Evolutionary conservation across 495 filamentous ascomycete species (phyloP).

Genomic region (Aspergillus cavernicola): DNA sequence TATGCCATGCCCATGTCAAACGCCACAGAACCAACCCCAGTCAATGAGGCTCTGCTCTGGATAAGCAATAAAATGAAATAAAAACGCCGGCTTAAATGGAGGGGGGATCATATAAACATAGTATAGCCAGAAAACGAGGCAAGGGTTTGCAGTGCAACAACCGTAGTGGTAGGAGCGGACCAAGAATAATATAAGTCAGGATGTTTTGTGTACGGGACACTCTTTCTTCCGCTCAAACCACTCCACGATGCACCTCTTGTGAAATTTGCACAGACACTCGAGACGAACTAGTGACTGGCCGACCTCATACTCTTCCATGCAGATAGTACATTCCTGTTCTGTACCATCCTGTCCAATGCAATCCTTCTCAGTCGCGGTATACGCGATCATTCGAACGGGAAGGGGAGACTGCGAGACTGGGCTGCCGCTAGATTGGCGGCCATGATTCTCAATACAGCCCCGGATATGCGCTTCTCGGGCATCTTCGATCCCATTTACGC

Average conservation of each 20-base stretch:
- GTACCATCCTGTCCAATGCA: slow-evolving; percentile 65
- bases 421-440: slow-evolving; percentile 20
- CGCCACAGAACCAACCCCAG: neutral
- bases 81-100: slow-evolving; percentile 12
- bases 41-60: neutral
- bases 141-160: neutral
- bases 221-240: slow-evolving; percentile 54
- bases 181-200: slow-evolving; percentile 16
- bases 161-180: too few relatives aligned
- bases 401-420: slow-evolving; percentile 20
- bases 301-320: slow-evolving; percentile 90
- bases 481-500: slow-evolving; percentile 54
- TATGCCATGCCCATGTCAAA: slow-evolving; percentile 5
- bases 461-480: slow-evolving; percentile 73
- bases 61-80: neutral
- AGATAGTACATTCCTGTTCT: slow-evolving; percentile 80
- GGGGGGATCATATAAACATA: slow-evolving; percentile 7
- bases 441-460: slow-evolving; percentile 60
- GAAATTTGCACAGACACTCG: slow-evolving; percentile 93
- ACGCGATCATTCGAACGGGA: slow-evolving; percentile 57
- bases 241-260: slow-evolving; percentile 61
- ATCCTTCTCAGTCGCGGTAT: slow-evolving; percentile 87
- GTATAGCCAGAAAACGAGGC: neutral
- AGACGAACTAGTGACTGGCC: slow-evolving; percentile 78
- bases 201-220: slow-evolving; percentile 52